Evolutionary conservation across 495 filamentous ascomycete species (phyloP).

Genomic region (Cercophora samala): DNA sequence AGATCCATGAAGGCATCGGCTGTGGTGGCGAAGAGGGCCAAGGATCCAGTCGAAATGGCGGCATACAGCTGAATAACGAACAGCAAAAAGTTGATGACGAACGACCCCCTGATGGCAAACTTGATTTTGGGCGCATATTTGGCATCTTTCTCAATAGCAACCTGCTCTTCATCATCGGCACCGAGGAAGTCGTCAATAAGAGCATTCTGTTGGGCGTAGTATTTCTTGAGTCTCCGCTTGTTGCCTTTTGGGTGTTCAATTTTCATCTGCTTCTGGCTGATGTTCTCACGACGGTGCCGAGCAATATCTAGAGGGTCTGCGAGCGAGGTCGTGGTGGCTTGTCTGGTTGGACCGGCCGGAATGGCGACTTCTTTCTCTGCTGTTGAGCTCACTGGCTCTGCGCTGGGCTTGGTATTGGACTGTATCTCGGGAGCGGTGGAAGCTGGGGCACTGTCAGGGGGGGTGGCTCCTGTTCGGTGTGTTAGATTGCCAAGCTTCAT

Average conservation of each 20-base stretch:
- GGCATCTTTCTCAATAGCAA: conserved; percentile 45
- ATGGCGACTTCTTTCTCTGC: background rate
- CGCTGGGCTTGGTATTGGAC: background rate
- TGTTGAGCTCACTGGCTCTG: background rate
- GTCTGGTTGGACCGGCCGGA: conserved; percentile 5
- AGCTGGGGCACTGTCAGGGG: background rate
- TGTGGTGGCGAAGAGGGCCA: conserved; percentile 55
- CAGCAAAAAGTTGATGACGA: conserved; percentile 51
- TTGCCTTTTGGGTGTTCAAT: conserved; percentile 45
- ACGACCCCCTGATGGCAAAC: conserved; percentile 54
- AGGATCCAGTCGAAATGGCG: conserved; percentile 54
- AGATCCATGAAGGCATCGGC: conserved; percentile 60
- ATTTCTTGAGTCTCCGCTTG: conserved; percentile 47
- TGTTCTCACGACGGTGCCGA: conserved; percentile 41
- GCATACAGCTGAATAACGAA: conserved; percentile 59
- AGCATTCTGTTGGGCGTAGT: conserved; percentile 54
- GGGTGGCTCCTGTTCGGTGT: background rate
- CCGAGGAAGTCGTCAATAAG: conserved; percentile 55
- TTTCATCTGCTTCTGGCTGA: conserved; percentile 42
- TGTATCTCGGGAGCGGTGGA: background rate
- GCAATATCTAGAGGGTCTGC: conserved; percentile 43
- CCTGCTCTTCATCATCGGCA: conserved; percentile 50
- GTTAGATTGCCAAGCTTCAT: background rate
- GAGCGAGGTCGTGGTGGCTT: conserved; percentile 20
- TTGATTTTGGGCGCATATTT: conserved; percentile 53